Evolutionary conservation across 495 filamentous ascomycete genomes (phyloP), one percentile per base, ranked within the genome.

Genomic region (Talaromyces ruber): DNA sequence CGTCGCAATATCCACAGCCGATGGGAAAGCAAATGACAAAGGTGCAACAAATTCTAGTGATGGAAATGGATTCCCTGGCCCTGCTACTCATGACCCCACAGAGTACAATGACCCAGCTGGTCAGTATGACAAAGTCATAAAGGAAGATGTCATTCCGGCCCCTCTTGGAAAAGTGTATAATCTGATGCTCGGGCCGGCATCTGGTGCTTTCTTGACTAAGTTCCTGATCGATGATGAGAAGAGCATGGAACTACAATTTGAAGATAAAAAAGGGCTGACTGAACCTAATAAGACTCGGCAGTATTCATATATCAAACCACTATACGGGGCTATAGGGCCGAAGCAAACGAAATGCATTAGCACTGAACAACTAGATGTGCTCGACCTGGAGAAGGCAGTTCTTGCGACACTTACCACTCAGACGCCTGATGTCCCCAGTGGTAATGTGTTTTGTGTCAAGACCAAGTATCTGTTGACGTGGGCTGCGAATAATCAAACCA

Each of bases 311-410:
- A 97, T 97, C 76, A 97, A 96, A 69, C 94, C 93, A 11, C 78
- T 99, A 9, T 79, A 83, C 64, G 91, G 79, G 18, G 77, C 89
- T 0, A 92, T 99, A 67, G 94, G 94, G 0, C 94, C 95, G 2
- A 97, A 85, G 70, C 90, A 96, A 74, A 99, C 94, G 26, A 98
- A 96, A 70, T 98, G 95, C 71, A 87, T 95, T 62, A 91, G 89
- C 57, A 92, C 85, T 2, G 90, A 96, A 75, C 87, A 78, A 22
- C 67, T 99, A 16, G 91, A 96, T 61, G 77, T 82, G 56, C 74
- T 95, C 58, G 93, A 99, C 70, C 75, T 96, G 6, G 94, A 99
- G 59, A 94, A 92, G 71, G 83, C 90, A 8, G 84, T 94, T 58
- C 86, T 87, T 4, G 85, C 97, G 18, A 86, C 86, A 0, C 80